Conservation (phyloP, 78 protist species). For the Cyanophora paradoxa region DNA sequence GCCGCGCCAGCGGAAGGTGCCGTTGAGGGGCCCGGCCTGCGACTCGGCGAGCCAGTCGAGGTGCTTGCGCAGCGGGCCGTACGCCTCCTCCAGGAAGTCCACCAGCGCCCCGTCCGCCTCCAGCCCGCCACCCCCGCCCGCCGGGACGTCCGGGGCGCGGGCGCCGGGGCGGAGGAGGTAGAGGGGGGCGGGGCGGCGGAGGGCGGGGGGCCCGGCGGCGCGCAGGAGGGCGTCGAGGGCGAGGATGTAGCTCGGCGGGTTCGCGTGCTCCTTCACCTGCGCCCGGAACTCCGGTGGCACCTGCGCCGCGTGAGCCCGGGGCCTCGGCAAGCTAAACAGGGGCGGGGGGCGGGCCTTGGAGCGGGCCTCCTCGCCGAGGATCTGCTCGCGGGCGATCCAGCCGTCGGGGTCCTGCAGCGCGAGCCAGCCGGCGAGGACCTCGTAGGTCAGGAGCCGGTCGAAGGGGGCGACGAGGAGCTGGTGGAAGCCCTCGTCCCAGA, state of each 20-base stretch:
- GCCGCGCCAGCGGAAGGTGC: slow-evolving; percentile 72
- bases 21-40: neutral
- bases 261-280: slow-evolving; percentile 45
- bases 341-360: no score
- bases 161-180: no score
- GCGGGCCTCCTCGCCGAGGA: slow-evolving; percentile 78
- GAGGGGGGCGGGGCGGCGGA: no score
- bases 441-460: slow-evolving; percentile 19
- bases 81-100: no score
- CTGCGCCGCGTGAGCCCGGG: no score
- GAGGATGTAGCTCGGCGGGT: slow-evolving; percentile 80
- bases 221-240: neutral
- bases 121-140: no score
- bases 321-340: no score
- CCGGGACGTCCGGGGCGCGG: no score
- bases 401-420: slow-evolving; percentile 68
- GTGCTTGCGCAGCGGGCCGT: no score
- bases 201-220: neutral
- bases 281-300: slow-evolving; percentile 49
- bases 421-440: slow-evolving; percentile 69
- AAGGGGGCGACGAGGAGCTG: slow-evolving; percentile 61
- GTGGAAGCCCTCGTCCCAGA: slow-evolving; percentile 98
- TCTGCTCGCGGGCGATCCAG: slow-evolving; percentile 94
- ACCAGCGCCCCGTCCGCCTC: neutral
- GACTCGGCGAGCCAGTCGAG: no score